Conservation (phyloP, 148 eudicot genomes). For the Arctostaphylos glauca region DNA sequence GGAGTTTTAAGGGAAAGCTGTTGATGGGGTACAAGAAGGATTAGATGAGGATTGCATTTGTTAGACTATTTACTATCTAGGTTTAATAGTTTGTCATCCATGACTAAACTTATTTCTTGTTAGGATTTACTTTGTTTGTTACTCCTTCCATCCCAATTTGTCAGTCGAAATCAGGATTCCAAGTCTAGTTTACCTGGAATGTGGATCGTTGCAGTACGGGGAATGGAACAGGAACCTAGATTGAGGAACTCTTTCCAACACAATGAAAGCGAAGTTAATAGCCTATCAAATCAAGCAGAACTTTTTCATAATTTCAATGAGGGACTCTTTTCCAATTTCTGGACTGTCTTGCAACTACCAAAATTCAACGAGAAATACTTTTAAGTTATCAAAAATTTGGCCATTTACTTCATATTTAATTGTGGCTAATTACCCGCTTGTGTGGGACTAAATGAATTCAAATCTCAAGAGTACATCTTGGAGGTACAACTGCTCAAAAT, state of each 20-base stretch:
- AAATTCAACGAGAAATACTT: too few relatives aligned
- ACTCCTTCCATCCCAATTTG: background rate
- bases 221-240: background rate
- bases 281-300: background rate
- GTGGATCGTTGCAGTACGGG: background rate
- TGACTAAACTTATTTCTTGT: background rate
- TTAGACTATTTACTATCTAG: background rate
- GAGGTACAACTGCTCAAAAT: too few relatives aligned
- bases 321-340: too few relatives aligned
- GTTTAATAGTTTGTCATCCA: background rate
- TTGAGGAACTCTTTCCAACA: background rate
- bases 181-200: background rate
- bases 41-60: background rate
- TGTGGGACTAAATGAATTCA: too few relatives aligned
- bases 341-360: too few relatives aligned
- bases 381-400: too few relatives aligned
- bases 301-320: background rate
- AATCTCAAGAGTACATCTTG: too few relatives aligned
- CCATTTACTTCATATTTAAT: too few relatives aligned
- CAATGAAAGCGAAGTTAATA: background rate
- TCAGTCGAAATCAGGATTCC: background rate
- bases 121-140: background rate
- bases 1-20: background rate
- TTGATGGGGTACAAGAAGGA: conserved; percentile 6
- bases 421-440: too few relatives aligned